Evolutionary conservation across 2,329 filamentous ascomycete species (phyloP), one percentile per base, ranked within the genome.

Genomic region (Didymella arachidicola): DNA sequence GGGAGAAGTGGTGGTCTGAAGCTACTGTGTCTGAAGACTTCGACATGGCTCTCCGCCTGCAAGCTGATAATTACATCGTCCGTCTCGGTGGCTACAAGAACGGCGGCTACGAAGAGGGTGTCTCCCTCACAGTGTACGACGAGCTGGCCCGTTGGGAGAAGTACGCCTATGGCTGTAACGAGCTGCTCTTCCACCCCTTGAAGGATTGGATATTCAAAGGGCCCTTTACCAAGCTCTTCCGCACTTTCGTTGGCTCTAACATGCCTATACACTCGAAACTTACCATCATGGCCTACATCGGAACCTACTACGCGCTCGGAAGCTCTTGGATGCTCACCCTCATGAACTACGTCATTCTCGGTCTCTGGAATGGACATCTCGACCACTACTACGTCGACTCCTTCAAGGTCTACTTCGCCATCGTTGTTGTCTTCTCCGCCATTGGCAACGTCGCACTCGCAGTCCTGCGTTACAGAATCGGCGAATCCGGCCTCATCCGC

Each of bases 331-430:
- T 87, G n/a, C 79, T 91, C 47, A 89, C 88, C 0, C 69, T 88
- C 1, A 76, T 85, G 57, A 92, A 92, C 76, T 92, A 92, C 76
- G 86, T 91, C 74, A 76, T 90, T 38, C 81, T 90, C 50, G 89
- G 89, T 36, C 90, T 87, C 86, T 89, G 84, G 78, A 87, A 88
- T 67, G 88, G 87, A 32, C 89, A 88, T 73, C 83, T 93, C 19
- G 90, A 93, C 77, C 89, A 91, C 77, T 93, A 90, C 82, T 92
- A 92, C 73, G 81, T 92, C 66, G 88, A 92, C 78, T 89, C 86
- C 19, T 92, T 73, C 86, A 88, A 84, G 84, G 85, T 87, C 60
- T 88, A 84, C 73, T 81, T 89, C 66, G 81, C 83, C 12, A 83
- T 90, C 63, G 76, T 90, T 51, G 79, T 89, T 53, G 83, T 91